A percentile compares a stretch with the other conserved stretches of the same genome.
Evolutionary conservation across 1,284 basidiomycete species (phyloP).

Genomic region (Polyporus tsugae): DNA sequence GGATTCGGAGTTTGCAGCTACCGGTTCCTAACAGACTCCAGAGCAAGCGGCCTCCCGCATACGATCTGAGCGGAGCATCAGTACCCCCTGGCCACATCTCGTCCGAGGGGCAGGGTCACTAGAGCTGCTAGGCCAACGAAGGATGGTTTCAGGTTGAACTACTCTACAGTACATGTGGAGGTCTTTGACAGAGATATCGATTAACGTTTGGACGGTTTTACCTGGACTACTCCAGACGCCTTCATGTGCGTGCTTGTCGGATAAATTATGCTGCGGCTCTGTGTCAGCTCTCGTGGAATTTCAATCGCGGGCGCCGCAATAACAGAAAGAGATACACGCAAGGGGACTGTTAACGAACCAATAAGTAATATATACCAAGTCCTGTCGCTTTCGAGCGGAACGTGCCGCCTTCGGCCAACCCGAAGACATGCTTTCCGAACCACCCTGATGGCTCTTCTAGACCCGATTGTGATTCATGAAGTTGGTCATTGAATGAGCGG

Average conservation of each 20-base stretch:
- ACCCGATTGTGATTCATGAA: background rate
- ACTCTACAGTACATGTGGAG: background rate
- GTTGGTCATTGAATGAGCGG: background rate
- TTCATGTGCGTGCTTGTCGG: background rate
- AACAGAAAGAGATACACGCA: background rate
- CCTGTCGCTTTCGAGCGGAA: background rate
- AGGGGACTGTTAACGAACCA: background rate
- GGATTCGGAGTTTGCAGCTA: background rate
- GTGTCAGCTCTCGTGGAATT: background rate
- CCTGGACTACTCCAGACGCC: background rate
- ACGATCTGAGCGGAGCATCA: background rate
- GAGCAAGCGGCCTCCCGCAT: background rate
- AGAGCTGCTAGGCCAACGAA: background rate
- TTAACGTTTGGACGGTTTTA: constrained; percentile 1
- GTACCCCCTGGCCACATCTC: background rate
- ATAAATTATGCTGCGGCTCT: background rate
- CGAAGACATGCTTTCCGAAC: background rate
- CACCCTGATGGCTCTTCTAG: background rate
- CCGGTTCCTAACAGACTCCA: background rate
- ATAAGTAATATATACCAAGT: background rate
- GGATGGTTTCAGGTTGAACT: background rate
- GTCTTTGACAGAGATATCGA: background rate
- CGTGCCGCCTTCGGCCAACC: background rate
- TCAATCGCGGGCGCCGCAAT: background rate
- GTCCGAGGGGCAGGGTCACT: background rate